Percentiles rank a stretch among this genome's conserved stretches.
phyloP scores from a whole-genome alignment of 1,284 basidiomycete species.

The Ustilago cynodontis region DNA sequence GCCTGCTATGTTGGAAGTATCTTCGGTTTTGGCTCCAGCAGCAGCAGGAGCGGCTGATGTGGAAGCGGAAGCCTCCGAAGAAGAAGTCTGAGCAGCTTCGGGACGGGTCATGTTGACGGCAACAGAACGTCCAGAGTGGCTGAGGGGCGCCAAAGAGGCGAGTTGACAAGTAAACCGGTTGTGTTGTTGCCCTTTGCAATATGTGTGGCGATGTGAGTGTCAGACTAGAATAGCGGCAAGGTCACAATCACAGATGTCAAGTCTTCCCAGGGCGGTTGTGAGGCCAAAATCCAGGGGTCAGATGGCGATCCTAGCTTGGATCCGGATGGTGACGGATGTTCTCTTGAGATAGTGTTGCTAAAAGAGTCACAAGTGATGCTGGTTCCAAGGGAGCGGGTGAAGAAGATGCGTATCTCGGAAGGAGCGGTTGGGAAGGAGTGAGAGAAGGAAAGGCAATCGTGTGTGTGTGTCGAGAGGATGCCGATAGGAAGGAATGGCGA shows the following conservation, averaged over 20 bases:
- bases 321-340: background rate
- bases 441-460: background rate
- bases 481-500: background rate
- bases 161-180: background rate
- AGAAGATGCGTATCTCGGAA: background rate
- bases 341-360: background rate
- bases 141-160: slow-evolving; percentile 1
- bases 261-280: no score
- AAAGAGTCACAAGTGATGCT: background rate
- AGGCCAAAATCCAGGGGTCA: no score
- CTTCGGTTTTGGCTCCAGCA: background rate
- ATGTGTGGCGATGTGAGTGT: background rate
- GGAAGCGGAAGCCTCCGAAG: background rate
- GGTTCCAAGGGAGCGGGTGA: background rate
- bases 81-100: slow-evolving; percentile 3
- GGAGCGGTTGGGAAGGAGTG: background rate
- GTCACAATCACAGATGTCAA: background rate
- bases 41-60: slow-evolving; percentile 8
- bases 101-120: slow-evolving; percentile 17
- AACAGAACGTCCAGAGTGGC: background rate
- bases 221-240: no score
- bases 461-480: background rate
- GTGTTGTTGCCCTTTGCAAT: background rate
- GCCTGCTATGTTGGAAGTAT: slow-evolving; percentile 1
- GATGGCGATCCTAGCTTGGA: no score